Evolutionary conservation across 2,329 filamentous ascomycete species (phyloP).

Genomic region (Fusarium tupiense): DNA sequence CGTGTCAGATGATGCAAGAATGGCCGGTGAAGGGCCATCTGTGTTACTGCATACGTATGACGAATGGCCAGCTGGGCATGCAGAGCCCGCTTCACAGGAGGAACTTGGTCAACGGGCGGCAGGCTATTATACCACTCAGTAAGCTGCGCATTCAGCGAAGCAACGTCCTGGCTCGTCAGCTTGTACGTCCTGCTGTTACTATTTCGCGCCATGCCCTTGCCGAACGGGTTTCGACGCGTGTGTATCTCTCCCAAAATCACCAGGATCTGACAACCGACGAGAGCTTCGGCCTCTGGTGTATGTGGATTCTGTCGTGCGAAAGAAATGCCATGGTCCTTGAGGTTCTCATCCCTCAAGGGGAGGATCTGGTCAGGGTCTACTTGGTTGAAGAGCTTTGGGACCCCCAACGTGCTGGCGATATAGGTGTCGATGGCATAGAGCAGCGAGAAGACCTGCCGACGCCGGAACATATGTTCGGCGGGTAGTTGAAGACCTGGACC

Average conservation of each 20-base stretch:
- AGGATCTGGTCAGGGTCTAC: not conserved
- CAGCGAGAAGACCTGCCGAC: not conserved
- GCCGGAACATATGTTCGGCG: not conserved
- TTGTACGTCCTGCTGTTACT: not conserved
- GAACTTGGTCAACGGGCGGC: not conserved
- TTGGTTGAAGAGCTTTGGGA: not conserved
- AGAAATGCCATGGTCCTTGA: not conserved
- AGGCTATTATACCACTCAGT: not conserved
- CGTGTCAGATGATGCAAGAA: not conserved
- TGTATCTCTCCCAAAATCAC: not conserved
- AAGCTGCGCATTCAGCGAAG: not conserved
- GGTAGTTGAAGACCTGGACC: not conserved
- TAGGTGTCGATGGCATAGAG: not conserved
- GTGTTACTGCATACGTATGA: not conserved
- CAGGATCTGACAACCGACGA: not conserved
- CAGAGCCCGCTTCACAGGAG: not conserved
- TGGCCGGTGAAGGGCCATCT: not conserved
- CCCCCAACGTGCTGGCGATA: not conserved
- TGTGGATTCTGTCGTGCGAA: not conserved
- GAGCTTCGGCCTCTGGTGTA: not conserved
- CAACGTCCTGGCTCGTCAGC: not conserved
- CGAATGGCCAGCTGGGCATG: not conserved
- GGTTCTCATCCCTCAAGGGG: not conserved
- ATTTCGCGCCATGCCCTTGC: not conserved
- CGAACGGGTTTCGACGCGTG: not conserved